Evolutionary conservation across 2,329 filamentous ascomycete genomes (phyloP).

Genomic region (Penicillium sp.): DNA sequence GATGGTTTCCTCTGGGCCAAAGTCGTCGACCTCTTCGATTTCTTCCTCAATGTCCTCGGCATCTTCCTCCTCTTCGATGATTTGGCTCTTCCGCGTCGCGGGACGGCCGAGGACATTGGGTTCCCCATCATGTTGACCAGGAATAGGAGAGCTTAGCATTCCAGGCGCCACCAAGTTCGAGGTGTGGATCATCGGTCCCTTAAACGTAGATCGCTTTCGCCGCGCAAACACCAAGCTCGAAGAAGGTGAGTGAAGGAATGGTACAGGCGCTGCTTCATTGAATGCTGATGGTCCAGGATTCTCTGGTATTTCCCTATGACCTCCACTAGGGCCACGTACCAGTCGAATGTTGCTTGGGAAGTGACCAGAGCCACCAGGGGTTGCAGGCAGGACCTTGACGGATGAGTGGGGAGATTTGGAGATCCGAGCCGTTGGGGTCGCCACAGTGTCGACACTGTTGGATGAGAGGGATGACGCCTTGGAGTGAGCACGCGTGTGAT

Average conservation of each 20-base stretch:
- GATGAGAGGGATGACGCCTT: conserved; percentile 93
- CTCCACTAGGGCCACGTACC: conserved; percentile 53
- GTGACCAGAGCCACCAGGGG: conserved; percentile 63
- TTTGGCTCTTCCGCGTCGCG: conserved; percentile 38
- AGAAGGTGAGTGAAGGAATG: conserved; percentile 38
- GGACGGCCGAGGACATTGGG: conserved; percentile 22
- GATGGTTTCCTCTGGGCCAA: conserved; percentile 29
- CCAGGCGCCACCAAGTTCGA: conserved; percentile 33
- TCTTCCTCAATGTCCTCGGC: conserved; percentile 37
- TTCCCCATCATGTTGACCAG: conserved; percentile 26
- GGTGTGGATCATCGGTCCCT: conserved; percentile 43
- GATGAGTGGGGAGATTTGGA: conserved; percentile 79
- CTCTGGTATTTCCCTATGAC: conserved; percentile 26
- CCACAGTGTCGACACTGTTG: conserved; percentile 65
- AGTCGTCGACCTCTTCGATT: conserved; percentile 42
- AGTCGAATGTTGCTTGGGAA: conserved; percentile 86
- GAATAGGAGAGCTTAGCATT: conserved; percentile 32
- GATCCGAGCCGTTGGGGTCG: conserved; percentile 61
- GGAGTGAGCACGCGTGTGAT: conserved; percentile 82
- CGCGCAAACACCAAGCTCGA: conserved; percentile 46
- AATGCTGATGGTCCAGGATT: conserved; percentile 28
- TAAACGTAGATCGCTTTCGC: conserved; percentile 44
- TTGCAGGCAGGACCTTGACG: conserved; percentile 91
- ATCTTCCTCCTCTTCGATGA: conserved; percentile 46
- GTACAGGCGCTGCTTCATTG: conserved; percentile 37